Conservation (phyloP, 306 rosid genomes). For the Senna siamea region DNA sequence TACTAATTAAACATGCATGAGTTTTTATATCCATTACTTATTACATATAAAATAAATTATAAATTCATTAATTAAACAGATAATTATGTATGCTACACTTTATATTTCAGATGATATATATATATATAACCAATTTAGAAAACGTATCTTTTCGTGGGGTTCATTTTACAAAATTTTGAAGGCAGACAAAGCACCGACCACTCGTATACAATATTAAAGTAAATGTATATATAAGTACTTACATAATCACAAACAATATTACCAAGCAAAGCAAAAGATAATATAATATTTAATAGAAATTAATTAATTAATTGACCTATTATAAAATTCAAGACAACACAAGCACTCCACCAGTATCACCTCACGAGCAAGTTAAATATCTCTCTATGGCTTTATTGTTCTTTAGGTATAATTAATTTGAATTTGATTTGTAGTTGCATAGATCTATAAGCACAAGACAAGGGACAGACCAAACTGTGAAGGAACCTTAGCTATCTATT, state of each 20-base stretch:
- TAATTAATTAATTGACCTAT: background rate
- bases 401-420: background rate
- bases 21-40: no score
- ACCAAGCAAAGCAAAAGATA: constrained; percentile 1
- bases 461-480: background rate
- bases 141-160: background rate
- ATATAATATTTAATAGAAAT: background rate
- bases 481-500: background rate
- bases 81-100: no score
- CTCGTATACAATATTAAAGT: background rate
- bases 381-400: background rate
- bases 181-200: constrained; percentile 19
- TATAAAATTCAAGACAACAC: background rate
- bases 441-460: constrained; percentile 1
- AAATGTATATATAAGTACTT: background rate
- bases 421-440: background rate
- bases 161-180: background rate
- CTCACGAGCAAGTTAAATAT: background rate
- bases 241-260: background rate
- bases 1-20: no score
- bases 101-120: no score
- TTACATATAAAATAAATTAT: no score
- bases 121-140: no score
- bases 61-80: no score
- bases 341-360: constrained; percentile 6